Percentiles rank a stretch among this genome's conserved stretches.
Evolutionary conservation across 1,284 basidiomycete genomes (phyloP).

Genomic region (Kwoniella shivajii): DNA sequence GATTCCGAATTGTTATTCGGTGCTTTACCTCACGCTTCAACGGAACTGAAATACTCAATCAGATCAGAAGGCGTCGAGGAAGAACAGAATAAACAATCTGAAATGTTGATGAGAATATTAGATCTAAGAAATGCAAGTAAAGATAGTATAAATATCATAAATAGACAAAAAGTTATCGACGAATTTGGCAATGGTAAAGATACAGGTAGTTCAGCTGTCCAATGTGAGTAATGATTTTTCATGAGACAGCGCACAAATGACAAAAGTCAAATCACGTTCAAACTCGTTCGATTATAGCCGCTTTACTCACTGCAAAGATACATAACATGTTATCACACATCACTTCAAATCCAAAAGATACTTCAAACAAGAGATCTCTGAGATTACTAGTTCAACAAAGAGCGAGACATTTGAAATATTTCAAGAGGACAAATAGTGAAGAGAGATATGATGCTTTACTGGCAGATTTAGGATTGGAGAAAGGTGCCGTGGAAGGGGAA

Average conservation of each 20-base stretch:
- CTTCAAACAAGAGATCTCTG: constrained; percentile 73
- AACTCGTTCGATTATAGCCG: constrained; percentile 60
- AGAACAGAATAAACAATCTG: constrained; percentile 64
- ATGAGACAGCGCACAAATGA: no score
- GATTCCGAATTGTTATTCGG: constrained; percentile 48
- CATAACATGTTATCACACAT: constrained; percentile 79
- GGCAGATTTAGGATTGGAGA: constrained; percentile 73
- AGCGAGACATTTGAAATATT: constrained; percentile 79
- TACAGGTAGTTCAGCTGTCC: constrained; percentile 81
- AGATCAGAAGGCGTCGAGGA: background rate
- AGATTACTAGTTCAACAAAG: constrained; percentile 77
- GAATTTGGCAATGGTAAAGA: constrained; percentile 77
- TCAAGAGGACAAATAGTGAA: constrained; percentile 66
- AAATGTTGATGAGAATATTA: constrained; percentile 68
- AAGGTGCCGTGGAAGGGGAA: constrained; percentile 84
- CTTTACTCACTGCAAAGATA: constrained; percentile 82
- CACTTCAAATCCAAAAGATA: constrained; percentile 69
- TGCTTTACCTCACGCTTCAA: constrained; percentile 42
- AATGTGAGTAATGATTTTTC: constrained; percentile 63
- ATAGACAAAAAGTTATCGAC: constrained; percentile 74
- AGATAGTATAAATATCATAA: constrained; percentile 79
- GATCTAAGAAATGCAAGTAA: constrained; percentile 87
- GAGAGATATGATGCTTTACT: constrained; percentile 72
- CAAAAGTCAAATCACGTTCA: background rate
- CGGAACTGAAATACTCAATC: constrained; percentile 31